Percentiles rank a stretch among this genome's conserved stretches.
Conservation (phyloP, 2,329 filamentous ascomycete species). For the Phoma sp. region DNA sequence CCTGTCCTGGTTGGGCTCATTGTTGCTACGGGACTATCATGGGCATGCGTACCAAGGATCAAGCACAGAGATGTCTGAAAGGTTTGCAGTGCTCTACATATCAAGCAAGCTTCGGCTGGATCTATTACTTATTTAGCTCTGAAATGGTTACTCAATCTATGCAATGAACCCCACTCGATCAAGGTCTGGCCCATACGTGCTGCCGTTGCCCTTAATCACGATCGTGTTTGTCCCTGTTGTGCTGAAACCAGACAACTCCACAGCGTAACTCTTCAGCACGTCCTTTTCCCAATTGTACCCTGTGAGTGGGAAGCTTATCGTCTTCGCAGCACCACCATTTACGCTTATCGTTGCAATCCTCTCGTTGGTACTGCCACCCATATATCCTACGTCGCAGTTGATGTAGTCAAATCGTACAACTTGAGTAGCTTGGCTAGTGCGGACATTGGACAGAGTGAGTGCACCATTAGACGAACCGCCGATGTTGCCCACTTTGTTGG, state of each 20-base stretch:
- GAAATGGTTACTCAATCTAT: neutral
- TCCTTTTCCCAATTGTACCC: conserved; percentile 28
- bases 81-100: neutral
- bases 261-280: conserved; percentile 21
- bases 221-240: conserved; percentile 24
- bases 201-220: conserved; percentile 19
- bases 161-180: conserved; percentile 24
- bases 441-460: conserved; percentile 26
- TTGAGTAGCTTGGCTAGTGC: conserved; percentile 23
- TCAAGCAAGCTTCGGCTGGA: no score
- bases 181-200: conserved; percentile 21
- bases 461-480: conserved; percentile 22
- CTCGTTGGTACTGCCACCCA: conserved; percentile 26
- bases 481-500: conserved; percentile 26
- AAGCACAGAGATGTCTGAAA: conserved; percentile 1
- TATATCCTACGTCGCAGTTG: conserved; percentile 25
- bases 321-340: conserved; percentile 26
- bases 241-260: conserved; percentile 25
- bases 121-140: no score
- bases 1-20: conserved; percentile 28
- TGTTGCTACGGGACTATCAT: conserved; percentile 8
- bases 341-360: conserved; percentile 25
- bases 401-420: conserved; percentile 26
- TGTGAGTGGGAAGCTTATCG: conserved; percentile 24
- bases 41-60: neutral